Evolutionary conservation across 805 yeast species (phyloP), one percentile per base, ranked within the genome.

Genomic region (Barnettozyma botsteinii): DNA sequence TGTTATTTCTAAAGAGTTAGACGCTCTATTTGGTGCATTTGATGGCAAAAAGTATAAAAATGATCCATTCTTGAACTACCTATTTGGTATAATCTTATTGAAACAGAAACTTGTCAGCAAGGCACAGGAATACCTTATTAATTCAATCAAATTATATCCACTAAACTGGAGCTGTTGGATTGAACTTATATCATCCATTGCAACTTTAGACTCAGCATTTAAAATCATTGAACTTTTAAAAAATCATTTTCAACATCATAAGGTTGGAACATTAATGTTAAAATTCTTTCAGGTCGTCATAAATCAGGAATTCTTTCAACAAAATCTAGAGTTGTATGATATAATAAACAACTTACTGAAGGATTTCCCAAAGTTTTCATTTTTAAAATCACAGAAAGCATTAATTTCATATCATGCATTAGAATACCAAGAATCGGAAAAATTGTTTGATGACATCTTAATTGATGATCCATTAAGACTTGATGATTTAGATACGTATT

Each of bases 81-180:
- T 93, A 30, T 68, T 75, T 41, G 98, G 97, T 1, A 57, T 83
- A 13, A 65, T 85, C 2, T 65, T 80, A 34, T 64, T 78, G 39
- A 80, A 77, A 50, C 81, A 81, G 51, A 78, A 79, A 35, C 78
- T 81, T 47, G 61, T 62, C n/a, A 49, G 64, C 2, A 57, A 65
- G 26, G 96, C 97, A 0, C 78, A 81, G 42, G 66, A 72, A 19
- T 65, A 66, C 33, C 69, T 89, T 24, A 66, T 78, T 23, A 69
- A 69, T 34, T 81, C 96, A 1, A 55, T 91, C 12, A 65, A 71
- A 19, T 37, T 70, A 22, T 87, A 81, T 51, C 95, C 97, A 0
- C 84, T 72, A 59, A 91, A 91, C 59, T 93, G 98, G 98, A 75
- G 89, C 40, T 83, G 93, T 43, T 93, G 97, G 97, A 70, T 73